Conservation (phyloP, 768 basidiomycete species). For the Naganishia friedmannii region DNA sequence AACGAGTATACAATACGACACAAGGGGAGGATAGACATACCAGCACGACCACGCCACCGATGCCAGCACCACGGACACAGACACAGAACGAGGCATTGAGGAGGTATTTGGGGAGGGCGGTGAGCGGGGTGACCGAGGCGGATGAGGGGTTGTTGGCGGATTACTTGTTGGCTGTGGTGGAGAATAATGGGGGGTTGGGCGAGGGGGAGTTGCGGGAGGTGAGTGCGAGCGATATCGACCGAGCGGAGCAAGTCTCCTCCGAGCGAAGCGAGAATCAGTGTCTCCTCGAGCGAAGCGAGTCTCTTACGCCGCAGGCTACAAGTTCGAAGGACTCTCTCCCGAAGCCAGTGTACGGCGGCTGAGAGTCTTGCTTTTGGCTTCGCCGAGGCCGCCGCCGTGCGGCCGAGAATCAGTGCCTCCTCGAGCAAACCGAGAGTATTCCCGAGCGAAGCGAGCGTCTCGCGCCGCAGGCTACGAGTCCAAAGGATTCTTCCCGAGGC, state of each 20-base stretch:
- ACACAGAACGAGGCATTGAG: not conserved
- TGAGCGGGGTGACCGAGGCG: conserved; percentile 60
- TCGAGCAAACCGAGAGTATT: too few species aligned
- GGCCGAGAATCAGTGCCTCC: not conserved
- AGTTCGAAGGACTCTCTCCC: too few species aligned
- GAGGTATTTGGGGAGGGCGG: not conserved
- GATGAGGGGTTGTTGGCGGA: conserved; percentile 90
- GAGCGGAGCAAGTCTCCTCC: not conserved
- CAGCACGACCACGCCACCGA: too few species aligned
- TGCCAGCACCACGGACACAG: conserved; percentile 1
- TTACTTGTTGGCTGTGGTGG: conserved; percentile 87
- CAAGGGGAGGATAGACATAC: too few species aligned
- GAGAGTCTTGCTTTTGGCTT: not conserved
- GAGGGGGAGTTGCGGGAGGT: conserved; percentile 79
- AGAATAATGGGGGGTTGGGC: conserved; percentile 69
- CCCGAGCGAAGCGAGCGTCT: not conserved
- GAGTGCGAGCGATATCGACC: conserved; percentile 27
- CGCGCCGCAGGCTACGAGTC: too few species aligned
- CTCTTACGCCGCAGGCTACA: too few species aligned
- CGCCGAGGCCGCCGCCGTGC: not conserved
- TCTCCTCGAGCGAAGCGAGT: not conserved
- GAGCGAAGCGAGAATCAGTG: not conserved
- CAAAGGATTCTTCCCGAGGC: too few species aligned
- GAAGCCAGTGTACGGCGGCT: too few species aligned
- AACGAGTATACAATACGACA: too few species aligned